Evolutionary conservation across 192 early-diverging fungal species (phyloP).

Genomic region (Haplosporangium gracile): DNA sequence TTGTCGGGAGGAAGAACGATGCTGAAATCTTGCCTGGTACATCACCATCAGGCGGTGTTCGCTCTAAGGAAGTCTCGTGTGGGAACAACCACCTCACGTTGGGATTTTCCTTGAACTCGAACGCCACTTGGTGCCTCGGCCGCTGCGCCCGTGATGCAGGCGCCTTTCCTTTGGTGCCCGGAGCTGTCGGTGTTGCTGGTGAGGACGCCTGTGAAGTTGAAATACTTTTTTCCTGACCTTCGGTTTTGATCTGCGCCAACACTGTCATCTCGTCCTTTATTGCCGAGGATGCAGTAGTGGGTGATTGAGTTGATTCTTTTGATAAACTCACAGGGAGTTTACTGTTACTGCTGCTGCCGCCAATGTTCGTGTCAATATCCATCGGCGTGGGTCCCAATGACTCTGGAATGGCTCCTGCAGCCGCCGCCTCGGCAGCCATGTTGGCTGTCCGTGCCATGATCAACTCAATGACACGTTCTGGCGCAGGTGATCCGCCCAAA

Average conservation of each 20-base stretch:
- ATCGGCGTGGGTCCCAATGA: not conserved
- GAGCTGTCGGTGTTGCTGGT: constrained; percentile 1
- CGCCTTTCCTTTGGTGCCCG: not conserved
- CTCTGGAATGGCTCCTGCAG: constrained; percentile 1
- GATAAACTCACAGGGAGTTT: not conserved
- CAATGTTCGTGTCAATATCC: constrained; percentile 12
- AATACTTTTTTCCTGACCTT: not conserved
- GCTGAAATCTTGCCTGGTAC: constrained; percentile 33
- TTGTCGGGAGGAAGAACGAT: constrained; percentile 37
- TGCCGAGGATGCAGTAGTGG: not conserved
- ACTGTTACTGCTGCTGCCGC: not conserved
- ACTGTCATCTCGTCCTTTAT: not conserved
- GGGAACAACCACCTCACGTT: constrained; percentile 47
- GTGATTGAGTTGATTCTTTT: not conserved
- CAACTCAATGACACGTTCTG: constrained; percentile 37
- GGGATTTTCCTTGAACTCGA: constrained; percentile 51
- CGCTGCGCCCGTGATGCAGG: not conserved
- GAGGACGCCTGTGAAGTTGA: not conserved
- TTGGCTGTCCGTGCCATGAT: constrained; percentile 21
- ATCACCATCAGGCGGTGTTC: constrained; percentile 10
- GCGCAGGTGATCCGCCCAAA: constrained; percentile 20
- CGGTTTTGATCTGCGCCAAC: not conserved
- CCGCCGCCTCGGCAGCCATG: constrained; percentile 13
- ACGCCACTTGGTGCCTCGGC: constrained; percentile 38
- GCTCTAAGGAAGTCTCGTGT: constrained; percentile 34